A percentile compares a stretch with the other conserved stretches of the same genome.
These are phyloP conservation scores for Collybia mongolica DNA, from an alignment of 768 basidiomycete species.

Conservation along the genomic window DNA sequence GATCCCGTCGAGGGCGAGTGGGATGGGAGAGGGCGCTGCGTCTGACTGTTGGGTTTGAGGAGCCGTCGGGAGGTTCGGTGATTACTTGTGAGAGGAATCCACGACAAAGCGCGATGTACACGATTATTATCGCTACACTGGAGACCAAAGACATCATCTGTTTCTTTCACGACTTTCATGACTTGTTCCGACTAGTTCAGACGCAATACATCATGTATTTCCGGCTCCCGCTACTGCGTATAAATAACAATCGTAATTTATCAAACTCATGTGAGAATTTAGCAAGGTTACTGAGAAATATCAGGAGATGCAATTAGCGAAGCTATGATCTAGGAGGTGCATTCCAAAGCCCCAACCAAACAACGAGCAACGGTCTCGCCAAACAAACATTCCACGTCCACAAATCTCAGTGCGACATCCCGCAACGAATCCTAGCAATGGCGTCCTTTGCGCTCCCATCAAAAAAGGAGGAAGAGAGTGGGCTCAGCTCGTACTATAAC, in stretches of 20 bases:
- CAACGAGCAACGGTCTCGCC: constrained; percentile 15
- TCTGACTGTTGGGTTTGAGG: constrained; percentile 24
- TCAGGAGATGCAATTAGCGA: no score
- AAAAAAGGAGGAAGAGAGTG: constrained; percentile 97
- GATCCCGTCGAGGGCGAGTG: constrained; percentile 52
- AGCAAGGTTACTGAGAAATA: no score
- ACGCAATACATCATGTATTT: constrained; percentile 10
- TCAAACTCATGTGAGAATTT: not conserved
- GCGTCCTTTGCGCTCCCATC: constrained; percentile 67
- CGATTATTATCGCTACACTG: constrained; percentile 1
- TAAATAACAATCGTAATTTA: constrained; percentile 10
- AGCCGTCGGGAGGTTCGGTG: constrained; percentile 12
- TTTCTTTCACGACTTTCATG: constrained; percentile 8
- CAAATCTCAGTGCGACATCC: constrained; percentile 12
- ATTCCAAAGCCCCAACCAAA: constrained; percentile 20
- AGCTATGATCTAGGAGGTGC: not conserved
- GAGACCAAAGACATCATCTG: constrained; percentile 4
- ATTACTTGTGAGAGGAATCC: constrained; percentile 6
- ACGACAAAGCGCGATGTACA: not conserved
- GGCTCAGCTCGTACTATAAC: constrained; percentile 89
- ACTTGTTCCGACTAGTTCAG: constrained; percentile 6
- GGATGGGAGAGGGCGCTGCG: constrained; percentile 74
- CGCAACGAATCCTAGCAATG: constrained; percentile 31
- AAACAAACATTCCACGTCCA: constrained; percentile 46
- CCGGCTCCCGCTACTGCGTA: constrained; percentile 10